Evolutionary conservation across 352 stramenopile genomes (phyloP).

Genomic region (Globisporangium spiculum): DNA sequence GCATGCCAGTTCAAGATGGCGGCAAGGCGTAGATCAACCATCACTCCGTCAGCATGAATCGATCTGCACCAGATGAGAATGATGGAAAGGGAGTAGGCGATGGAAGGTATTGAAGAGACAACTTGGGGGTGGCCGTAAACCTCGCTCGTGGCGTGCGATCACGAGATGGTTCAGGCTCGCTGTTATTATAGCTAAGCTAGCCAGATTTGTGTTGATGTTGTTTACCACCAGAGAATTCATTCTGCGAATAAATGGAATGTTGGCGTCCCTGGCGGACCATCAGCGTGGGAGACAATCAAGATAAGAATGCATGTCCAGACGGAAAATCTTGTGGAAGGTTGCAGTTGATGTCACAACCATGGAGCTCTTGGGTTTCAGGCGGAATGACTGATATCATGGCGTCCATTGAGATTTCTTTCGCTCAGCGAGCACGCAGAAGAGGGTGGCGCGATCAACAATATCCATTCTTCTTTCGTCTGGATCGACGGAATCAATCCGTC

Average conservation of each 20-base stretch:
- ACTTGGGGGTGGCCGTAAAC: neutral
- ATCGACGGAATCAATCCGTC: slow-evolving; percentile 1
- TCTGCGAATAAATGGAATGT: neutral
- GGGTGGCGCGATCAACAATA: neutral
- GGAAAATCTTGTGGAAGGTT: neutral
- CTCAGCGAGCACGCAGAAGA: neutral
- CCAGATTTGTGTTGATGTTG: neutral
- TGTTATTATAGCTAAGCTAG: neutral
- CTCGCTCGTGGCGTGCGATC: neutral
- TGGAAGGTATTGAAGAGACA: neutral
- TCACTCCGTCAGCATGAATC: neutral
- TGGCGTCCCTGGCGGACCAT: neutral
- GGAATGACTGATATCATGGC: neutral
- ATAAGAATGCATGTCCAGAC: neutral
- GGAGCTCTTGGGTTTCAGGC: no score
- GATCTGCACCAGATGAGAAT: neutral
- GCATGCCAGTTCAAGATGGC: neutral
- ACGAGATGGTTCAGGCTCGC: neutral
- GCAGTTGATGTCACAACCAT: neutral
- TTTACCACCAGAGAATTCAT: neutral
- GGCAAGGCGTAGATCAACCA: neutral
- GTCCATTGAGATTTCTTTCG: neutral
- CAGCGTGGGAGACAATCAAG: neutral
- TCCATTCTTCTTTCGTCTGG: neutral
- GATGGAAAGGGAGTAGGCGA: neutral